These are phyloP conservation scores for Xenoacremonium recifei DNA, from an alignment of 2,329 filamentous ascomycete species.

Conservation along the genomic window DNA sequence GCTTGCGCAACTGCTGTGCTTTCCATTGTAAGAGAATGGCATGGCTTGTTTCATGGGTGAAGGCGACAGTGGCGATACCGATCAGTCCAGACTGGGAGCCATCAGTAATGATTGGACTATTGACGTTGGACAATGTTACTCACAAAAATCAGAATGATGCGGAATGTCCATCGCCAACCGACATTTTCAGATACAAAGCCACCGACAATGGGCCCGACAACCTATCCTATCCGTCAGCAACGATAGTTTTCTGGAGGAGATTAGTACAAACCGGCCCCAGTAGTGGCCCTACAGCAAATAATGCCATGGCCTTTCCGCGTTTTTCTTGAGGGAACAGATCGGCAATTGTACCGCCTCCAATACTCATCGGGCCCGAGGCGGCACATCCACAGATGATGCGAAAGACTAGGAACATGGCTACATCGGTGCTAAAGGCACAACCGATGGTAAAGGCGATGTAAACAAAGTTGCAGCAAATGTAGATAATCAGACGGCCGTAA, in stretches of 20 bases:
- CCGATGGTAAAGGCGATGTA: slow-evolving; percentile 12
- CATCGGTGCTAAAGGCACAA: slow-evolving; percentile 12
- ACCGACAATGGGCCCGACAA: slow-evolving; percentile 29
- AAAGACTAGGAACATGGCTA: slow-evolving; percentile 16
- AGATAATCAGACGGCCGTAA: slow-evolving; percentile 14
- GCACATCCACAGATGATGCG: slow-evolving; percentile 15
- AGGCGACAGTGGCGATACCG: background rate
- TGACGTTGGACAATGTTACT: slow-evolving; percentile 12
- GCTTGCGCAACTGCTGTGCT: background rate
- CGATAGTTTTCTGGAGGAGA: background rate
- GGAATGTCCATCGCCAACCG: slow-evolving; percentile 49
- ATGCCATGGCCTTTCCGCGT: slow-evolving; percentile 60
- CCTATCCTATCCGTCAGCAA: slow-evolving; percentile 1
- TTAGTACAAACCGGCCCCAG: slow-evolving; percentile 43
- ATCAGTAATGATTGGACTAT: background rate
- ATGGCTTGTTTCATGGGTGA: slow-evolving; percentile 20
- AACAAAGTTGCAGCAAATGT: slow-evolving; percentile 6
- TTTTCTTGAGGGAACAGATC: slow-evolving; percentile 12
- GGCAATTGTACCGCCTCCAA: slow-evolving; percentile 17
- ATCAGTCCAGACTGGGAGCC: slow-evolving; percentile 1
- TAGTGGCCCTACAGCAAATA: slow-evolving; percentile 60
- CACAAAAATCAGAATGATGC: slow-evolving; percentile 44
- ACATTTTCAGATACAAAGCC: slow-evolving; percentile 43
- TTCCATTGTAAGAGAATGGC: slow-evolving; percentile 1
- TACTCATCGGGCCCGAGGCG: slow-evolving; percentile 15